Conservation (phyloP, 768 basidiomycete genomes). For the Holtermannia corniformis region DNA sequence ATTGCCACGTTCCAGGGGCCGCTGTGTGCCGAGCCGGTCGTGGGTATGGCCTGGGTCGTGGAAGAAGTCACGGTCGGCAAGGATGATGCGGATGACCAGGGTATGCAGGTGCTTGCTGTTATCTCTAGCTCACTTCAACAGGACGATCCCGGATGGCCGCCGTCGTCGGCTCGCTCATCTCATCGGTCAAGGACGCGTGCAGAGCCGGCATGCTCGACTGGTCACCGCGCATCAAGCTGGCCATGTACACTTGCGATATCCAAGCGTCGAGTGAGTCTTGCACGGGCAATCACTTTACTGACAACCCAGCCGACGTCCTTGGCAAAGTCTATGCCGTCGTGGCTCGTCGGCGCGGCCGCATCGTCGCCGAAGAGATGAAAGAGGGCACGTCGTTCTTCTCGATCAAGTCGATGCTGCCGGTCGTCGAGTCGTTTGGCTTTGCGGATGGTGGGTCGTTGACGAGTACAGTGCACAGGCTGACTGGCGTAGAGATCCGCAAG, state of each 20-base stretch:
- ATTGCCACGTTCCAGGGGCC: conserved; percentile 90
- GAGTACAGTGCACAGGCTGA: neutral
- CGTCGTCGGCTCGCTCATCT: conserved; percentile 80
- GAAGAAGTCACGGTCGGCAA: conserved; percentile 60
- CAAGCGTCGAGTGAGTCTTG: conserved; percentile 78
- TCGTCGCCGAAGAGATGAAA: conserved; percentile 97
- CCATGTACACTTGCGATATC: conserved; percentile 98
- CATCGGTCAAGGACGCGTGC: conserved; percentile 79
- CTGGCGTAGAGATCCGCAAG: conserved; percentile 82
- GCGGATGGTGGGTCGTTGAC: conserved; percentile 64
- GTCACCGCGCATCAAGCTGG: conserved; percentile 93
- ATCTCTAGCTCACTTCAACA: conserved; percentile 35
- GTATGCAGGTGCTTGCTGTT: neutral
- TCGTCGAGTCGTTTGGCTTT: conserved; percentile 96
- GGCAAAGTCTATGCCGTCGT: conserved; percentile 97
- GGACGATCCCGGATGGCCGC: conserved; percentile 73
- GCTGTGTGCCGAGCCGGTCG: conserved; percentile 85
- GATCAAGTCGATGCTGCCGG: conserved; percentile 79
- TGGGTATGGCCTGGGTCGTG: conserved; percentile 78
- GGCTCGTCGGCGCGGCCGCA: conserved; percentile 77
- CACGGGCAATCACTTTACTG: neutral
- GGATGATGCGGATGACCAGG: conserved; percentile 52
- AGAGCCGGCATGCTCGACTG: conserved; percentile 84
- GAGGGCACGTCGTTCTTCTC: conserved; percentile 94
- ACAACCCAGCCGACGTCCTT: conserved; percentile 70